A percentile compares a stretch with the other conserved stretches of the same genome.
Conservation (phyloP, 208 protist genomes). For the Acanthamoeba polyphaga region DNA sequence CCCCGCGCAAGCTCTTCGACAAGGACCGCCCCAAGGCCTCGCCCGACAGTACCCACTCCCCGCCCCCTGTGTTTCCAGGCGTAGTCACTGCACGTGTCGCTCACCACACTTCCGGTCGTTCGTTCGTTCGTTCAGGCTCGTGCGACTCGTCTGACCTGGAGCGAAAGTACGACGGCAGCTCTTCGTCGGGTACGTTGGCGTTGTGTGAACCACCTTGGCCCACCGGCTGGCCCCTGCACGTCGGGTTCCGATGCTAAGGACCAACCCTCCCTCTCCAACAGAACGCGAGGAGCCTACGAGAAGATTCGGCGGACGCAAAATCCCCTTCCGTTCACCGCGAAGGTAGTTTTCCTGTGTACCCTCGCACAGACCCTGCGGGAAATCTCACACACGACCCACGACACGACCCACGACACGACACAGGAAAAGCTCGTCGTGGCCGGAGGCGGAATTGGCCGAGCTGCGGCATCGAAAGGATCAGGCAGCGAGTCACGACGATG, state of each 20-base stretch:
- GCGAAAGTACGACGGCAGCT: neutral
- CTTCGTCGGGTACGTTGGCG: neutral
- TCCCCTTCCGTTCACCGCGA: neutral
- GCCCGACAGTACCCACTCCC: neutral
- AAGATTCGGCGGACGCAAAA: constrained; percentile 31
- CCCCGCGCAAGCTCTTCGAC: constrained; percentile 44
- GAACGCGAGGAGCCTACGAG: neutral
- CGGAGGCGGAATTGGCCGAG: constrained; percentile 2
- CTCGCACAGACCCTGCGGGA: neutral
- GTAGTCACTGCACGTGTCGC: neutral
- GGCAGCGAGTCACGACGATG: neutral
- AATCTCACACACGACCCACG: neutral
- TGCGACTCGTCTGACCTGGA: neutral
- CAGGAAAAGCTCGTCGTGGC: constrained; percentile 50
- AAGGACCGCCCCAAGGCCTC: neutral
- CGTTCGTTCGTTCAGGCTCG: neutral
- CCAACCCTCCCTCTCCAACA: no score
- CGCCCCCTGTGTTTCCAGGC: neutral
- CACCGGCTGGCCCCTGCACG: neutral
- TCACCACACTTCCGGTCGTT: neutral
- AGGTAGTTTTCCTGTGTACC: neutral
- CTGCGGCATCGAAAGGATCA: neutral
- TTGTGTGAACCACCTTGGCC: neutral
- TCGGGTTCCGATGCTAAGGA: neutral
- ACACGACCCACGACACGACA: neutral